Conservation (phyloP, 78 protist species). For the Dictyostelium purpureum region DNA sequence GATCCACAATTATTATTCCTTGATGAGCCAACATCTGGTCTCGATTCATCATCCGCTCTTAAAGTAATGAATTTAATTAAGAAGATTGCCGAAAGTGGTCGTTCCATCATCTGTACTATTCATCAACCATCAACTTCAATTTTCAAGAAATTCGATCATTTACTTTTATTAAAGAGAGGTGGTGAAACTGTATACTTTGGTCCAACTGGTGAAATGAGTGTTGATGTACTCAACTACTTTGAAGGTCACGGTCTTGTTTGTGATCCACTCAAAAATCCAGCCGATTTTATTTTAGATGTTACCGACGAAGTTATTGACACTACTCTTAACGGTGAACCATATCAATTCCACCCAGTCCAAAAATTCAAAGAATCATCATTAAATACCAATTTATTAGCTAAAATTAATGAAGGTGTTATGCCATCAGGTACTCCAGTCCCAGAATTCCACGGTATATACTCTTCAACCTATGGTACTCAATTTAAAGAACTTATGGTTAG, state of each 20-base stretch:
- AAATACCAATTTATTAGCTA: neutral
- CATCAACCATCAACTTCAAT: slow-evolving; percentile 83
- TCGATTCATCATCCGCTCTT: slow-evolving; percentile 72
- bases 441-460: slow-evolving; percentile 54
- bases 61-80: slow-evolving; percentile 75
- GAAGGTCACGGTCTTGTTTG: slow-evolving; percentile 24
- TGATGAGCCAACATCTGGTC: slow-evolving; percentile 84
- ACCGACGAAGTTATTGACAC: slow-evolving; percentile 50
- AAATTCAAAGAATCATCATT: slow-evolving; percentile 14
- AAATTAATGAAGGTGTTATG: slow-evolving; percentile 56
- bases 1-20: slow-evolving; percentile 72
- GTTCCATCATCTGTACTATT: slow-evolving; percentile 78
- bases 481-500: slow-evolving; percentile 11
- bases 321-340: neutral
- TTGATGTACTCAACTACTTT: slow-evolving; percentile 30
- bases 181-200: slow-evolving; percentile 85
- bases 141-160: slow-evolving; percentile 82
- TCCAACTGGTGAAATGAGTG: slow-evolving; percentile 78
- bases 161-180: slow-evolving; percentile 88
- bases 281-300: slow-evolving; percentile 78
- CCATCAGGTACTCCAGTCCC: slow-evolving; percentile 34
- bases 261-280: slow-evolving; percentile 78
- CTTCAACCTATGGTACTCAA: slow-evolving; percentile 32
- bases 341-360: slow-evolving; percentile 44
- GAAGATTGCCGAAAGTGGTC: slow-evolving; percentile 73